These are phyloP conservation scores for Xylariaceae sp. DNA, from an alignment of 2,329 filamentous ascomycete genomes.

Conservation along the genomic window DNA sequence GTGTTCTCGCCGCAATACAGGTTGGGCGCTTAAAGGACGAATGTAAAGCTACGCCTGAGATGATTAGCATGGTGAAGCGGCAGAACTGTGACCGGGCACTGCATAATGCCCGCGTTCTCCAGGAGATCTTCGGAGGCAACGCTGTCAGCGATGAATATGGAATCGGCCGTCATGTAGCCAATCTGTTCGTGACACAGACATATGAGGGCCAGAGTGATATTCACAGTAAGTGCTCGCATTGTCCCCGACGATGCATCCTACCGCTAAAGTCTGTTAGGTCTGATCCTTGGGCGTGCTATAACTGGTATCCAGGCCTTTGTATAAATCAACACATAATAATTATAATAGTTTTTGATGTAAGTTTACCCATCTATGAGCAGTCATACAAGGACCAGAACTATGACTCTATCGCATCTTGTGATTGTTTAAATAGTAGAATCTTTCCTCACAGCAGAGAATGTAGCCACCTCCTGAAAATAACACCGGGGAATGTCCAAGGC, in stretches of 20 bases:
- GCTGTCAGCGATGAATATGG: slow-evolving; percentile 97
- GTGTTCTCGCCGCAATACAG: slow-evolving; percentile 83
- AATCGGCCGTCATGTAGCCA: slow-evolving; percentile 91
- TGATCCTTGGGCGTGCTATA: slow-evolving; percentile 61
- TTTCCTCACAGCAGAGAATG: too few relatives aligned
- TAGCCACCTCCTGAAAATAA: too few relatives aligned
- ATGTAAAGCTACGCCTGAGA: slow-evolving; percentile 82
- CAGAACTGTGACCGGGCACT: slow-evolving; percentile 95
- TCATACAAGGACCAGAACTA: too few relatives aligned
- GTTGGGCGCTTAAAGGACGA: slow-evolving; percentile 90
- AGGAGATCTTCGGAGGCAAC: slow-evolving; percentile 96
- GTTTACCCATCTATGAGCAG: too few relatives aligned
- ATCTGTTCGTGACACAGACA: slow-evolving; percentile 94
- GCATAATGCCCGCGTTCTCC: slow-evolving; percentile 69
- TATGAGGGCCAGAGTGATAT: slow-evolving; percentile 99
- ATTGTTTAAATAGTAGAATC: too few relatives aligned
- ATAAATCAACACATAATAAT: slow-evolving; percentile 26
- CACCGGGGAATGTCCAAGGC: too few relatives aligned
- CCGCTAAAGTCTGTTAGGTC: slow-evolving; percentile 39
- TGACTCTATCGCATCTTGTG: too few relatives aligned
- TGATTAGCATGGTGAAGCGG: slow-evolving; percentile 95
- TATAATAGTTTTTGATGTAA: not conserved
- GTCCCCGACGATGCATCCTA: slow-evolving; percentile 1
- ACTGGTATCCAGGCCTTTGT: slow-evolving; percentile 72
- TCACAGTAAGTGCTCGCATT: slow-evolving; percentile 64